A percentile compares a stretch with the other conserved stretches of the same genome.
phyloP scores from a whole-genome alignment of 257 asterid species.

The Penstemon newberryi region DNA sequence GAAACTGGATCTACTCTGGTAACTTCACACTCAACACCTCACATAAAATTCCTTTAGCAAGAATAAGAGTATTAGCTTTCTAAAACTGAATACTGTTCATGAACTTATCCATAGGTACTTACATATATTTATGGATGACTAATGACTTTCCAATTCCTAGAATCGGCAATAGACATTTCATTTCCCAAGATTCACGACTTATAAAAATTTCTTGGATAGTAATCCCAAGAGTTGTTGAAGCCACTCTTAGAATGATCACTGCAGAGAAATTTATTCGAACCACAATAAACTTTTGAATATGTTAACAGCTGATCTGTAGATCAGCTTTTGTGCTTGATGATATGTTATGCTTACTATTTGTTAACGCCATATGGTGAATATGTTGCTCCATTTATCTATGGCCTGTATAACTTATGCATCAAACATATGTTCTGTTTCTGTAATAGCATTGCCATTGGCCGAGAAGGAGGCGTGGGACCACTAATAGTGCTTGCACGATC shows the following conservation, averaged over 20 bases:
- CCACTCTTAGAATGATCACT: neutral
- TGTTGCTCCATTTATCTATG: conserved; percentile 16
- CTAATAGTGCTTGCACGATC: conserved; percentile 73
- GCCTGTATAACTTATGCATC: conserved; percentile 11
- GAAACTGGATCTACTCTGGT: too few species aligned
- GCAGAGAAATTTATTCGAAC: neutral
- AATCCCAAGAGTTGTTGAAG: too few species aligned
- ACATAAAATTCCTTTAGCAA: too few species aligned
- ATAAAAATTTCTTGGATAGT: too few species aligned
- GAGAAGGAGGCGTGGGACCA: conserved; percentile 88
- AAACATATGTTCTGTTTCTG: conserved; percentile 21
- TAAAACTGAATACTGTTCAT: too few species aligned
- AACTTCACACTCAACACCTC: too few species aligned
- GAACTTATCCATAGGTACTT: too few species aligned
- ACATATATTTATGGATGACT: too few species aligned
- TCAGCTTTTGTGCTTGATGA: neutral
- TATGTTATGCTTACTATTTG: conserved; percentile 2
- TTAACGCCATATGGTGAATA: neutral
- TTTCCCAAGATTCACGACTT: too few species aligned
- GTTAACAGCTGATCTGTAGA: neutral
- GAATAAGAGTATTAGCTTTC: too few species aligned
- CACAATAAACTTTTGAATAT: neutral
- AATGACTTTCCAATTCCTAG: too few species aligned
- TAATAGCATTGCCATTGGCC: conserved; percentile 82
- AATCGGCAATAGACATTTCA: too few species aligned